Conservation (phyloP, 2,329 filamentous ascomycete species). For the Hypoxylon sp. region DNA sequence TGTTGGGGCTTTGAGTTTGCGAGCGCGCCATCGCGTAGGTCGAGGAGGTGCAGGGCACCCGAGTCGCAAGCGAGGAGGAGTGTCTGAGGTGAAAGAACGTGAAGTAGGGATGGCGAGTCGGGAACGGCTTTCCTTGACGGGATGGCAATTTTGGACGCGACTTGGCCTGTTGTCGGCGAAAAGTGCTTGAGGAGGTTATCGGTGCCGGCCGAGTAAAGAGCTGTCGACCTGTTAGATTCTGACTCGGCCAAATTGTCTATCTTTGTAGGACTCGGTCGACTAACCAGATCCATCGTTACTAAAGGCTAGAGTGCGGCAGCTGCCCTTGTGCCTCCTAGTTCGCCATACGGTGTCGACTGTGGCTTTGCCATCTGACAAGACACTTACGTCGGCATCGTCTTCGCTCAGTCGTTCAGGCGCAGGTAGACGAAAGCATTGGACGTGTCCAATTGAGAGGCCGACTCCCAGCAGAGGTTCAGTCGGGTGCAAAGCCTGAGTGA, state of each 20-base stretch:
- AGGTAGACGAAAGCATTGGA: slow-evolving; percentile 83
- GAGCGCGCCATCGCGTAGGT: slow-evolving; percentile 75
- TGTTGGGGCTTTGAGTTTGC: slow-evolving; percentile 75
- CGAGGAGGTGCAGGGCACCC: slow-evolving; percentile 87
- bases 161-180: slow-evolving; percentile 70
- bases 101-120: slow-evolving; percentile 84
- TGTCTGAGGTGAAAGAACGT: slow-evolving; percentile 87
- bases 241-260: background rate
- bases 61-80: slow-evolving; percentile 92
- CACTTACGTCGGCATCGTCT: slow-evolving; percentile 65
- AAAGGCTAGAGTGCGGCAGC: slow-evolving; percentile 86
- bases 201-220: slow-evolving; percentile 74
- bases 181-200: slow-evolving; percentile 70
- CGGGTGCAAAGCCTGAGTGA: slow-evolving; percentile 89
- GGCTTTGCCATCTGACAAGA: slow-evolving; percentile 72
- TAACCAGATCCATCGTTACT: slow-evolving; percentile 79
- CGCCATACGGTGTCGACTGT: slow-evolving; percentile 87
- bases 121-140: slow-evolving; percentile 66
- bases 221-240: slow-evolving; percentile 51
- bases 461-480: slow-evolving; percentile 86
- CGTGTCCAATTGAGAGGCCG: slow-evolving; percentile 85
- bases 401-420: slow-evolving; percentile 63
- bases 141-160: slow-evolving; percentile 84
- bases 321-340: slow-evolving; percentile 92
- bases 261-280: slow-evolving; percentile 55